phyloP scores from a whole-genome alignment of 495 filamentous ascomycete genomes.

The Coniosporium apollinis region DNA sequence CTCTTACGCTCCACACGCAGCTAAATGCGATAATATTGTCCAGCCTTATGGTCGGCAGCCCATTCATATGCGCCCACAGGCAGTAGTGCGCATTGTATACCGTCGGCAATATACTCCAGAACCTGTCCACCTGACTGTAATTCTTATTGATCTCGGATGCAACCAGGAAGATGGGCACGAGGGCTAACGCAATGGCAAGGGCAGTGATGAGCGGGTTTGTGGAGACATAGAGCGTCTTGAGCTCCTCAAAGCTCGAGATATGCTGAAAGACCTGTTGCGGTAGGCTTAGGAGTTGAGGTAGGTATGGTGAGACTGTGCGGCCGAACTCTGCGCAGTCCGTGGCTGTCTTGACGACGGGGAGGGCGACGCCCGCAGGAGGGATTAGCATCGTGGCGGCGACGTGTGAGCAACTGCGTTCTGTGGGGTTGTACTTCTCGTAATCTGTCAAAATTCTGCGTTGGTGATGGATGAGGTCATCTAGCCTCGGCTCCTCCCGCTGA shows the following conservation, averaged over 20 bases:
- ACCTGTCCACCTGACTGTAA: constrained; percentile 84
- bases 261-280: constrained; percentile 43
- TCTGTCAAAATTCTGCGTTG: too few species aligned
- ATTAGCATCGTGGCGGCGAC: constrained; percentile 16
- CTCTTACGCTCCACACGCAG: constrained; percentile 63
- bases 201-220: constrained; percentile 80
- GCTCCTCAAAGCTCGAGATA: constrained; percentile 35
- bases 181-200: constrained; percentile 48
- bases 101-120: constrained; percentile 79
- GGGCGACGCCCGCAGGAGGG: constrained; percentile 12
- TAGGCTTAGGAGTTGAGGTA: constrained; percentile 60
- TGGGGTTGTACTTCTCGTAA: too few species aligned
- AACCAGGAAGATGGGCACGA: constrained; percentile 53
- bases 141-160: constrained; percentile 74
- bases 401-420: too few species aligned
- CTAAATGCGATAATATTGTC: constrained; percentile 59
- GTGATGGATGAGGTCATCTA: too few species aligned
- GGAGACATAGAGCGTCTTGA: constrained; percentile 54
- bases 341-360: constrained; percentile 52
- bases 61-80: constrained; percentile 56
- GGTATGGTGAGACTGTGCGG: constrained; percentile 54
- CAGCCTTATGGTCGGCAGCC: constrained; percentile 52
- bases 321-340: constrained; percentile 56
- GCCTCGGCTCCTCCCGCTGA: too few species aligned
- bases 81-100: constrained; percentile 80